phyloP scores from a whole-genome alignment of 208 protist genomes.

The Lotmaria passim region DNA sequence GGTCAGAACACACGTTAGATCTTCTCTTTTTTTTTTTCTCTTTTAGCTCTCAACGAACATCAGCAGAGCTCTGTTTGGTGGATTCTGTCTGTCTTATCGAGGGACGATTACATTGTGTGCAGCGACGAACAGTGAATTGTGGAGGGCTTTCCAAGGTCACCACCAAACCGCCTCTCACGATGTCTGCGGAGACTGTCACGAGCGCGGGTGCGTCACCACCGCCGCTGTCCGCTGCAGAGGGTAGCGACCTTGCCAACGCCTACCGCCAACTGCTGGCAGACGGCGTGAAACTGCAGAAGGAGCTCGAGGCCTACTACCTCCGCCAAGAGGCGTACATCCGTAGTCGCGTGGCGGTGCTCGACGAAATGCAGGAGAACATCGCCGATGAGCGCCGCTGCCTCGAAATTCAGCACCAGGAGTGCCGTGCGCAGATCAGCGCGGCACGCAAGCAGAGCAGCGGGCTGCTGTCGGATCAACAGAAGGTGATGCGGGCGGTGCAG shows the following conservation, averaged over 20 bases:
- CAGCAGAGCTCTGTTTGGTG: too few relatives aligned
- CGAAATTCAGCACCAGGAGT: slow-evolving; percentile 87
- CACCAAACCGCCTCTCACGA: too few relatives aligned
- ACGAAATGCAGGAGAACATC: slow-evolving; percentile 80
- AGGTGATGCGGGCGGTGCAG: slow-evolving; percentile 43
- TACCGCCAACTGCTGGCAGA: slow-evolving; percentile 49
- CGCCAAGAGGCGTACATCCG: slow-evolving; percentile 81
- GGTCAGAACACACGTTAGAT: too few relatives aligned
- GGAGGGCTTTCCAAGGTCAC: too few relatives aligned
- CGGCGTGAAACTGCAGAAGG: slow-evolving; percentile 59
- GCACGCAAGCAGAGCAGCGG: slow-evolving; percentile 48
- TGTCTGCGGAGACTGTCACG: neutral
- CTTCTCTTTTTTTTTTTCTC: too few relatives aligned
- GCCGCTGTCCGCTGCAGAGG: neutral
- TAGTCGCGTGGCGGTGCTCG: slow-evolving; percentile 76
- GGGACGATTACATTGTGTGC: too few relatives aligned
- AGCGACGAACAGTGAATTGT: too few relatives aligned
- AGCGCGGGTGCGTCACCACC: neutral
- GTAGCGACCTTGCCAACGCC: slow-evolving; percentile 10
- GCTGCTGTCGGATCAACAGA: slow-evolving; percentile 56
- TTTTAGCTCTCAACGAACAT: too few relatives aligned
- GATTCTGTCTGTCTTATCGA: too few relatives aligned
- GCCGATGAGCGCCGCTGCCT: slow-evolving; percentile 84
- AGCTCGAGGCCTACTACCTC: slow-evolving; percentile 80
- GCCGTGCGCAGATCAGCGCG: slow-evolving; percentile 77